Evolutionary conservation across 2,329 filamentous ascomycete species (phyloP).

Genomic region (Fusarium veterinarium): DNA sequence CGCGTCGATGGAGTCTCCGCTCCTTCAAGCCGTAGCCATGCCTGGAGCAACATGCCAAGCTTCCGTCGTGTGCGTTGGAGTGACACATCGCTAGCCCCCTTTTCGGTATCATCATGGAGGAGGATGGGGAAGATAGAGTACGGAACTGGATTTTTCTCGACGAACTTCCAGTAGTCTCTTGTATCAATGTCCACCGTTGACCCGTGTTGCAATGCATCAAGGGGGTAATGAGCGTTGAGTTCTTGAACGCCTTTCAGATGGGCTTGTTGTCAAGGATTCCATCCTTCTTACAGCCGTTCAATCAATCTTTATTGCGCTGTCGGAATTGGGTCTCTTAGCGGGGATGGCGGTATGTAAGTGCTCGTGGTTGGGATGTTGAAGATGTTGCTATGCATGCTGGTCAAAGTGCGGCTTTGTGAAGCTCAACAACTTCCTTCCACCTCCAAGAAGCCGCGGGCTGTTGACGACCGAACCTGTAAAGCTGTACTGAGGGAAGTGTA

Average conservation of each 20-base stretch:
- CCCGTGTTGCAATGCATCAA: rapidly evolving
- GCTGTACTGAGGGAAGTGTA: neutral
- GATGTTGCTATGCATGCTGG: rapidly evolving
- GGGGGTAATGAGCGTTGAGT: rapidly evolving
- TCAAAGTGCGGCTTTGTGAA: rapidly evolving
- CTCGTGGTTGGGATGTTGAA: rapidly evolving
- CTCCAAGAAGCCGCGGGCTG: rapidly evolving
- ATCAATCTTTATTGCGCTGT: rapidly evolving
- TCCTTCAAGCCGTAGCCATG: rapidly evolving
- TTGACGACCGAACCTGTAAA: neutral
- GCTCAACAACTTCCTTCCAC: rapidly evolving
- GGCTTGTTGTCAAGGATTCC: rapidly evolving
- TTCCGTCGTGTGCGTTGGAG: rapidly evolving
- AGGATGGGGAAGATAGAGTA: rapidly evolving
- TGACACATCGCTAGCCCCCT: rapidly evolving
- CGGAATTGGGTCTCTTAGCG: rapidly evolving
- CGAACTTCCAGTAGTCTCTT: rapidly evolving
- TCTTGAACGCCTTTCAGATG: neutral
- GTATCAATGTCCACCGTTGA: rapidly evolving
- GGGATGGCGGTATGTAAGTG: rapidly evolving
- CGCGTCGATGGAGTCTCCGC: rapidly evolving
- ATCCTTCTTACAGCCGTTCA: rapidly evolving
- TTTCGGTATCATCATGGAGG: neutral
- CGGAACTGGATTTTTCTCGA: neutral
- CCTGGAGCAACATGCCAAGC: rapidly evolving